Conservation (phyloP, 805 yeast species). For the Candida mattraensis region DNA sequence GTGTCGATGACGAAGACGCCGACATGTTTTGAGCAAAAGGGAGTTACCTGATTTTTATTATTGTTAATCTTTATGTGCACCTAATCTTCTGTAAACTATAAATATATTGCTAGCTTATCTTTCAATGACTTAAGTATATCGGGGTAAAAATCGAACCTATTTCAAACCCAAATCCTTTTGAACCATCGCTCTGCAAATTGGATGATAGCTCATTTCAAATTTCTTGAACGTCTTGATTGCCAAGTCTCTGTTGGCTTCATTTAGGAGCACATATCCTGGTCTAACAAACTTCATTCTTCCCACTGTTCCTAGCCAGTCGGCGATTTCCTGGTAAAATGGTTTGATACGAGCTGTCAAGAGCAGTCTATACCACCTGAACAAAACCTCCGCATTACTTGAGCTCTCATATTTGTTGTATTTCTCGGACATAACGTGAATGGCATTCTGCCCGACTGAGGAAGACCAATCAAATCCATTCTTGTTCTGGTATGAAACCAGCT, state of each 20-base stretch:
- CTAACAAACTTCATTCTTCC: constrained; percentile 95
- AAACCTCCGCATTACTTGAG: constrained; percentile 76
- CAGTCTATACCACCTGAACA: constrained; percentile 73
- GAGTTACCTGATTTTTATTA: too few relatives aligned
- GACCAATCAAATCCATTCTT: constrained; percentile 41
- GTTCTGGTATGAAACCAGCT: constrained; percentile 52
- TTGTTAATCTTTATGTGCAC: too few relatives aligned
- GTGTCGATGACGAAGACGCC: constrained; percentile 37
- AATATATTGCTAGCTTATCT: not conserved
- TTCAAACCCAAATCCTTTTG: constrained; percentile 68
- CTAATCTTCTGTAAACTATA: constrained; percentile 5
- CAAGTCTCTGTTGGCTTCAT: constrained; percentile 59
- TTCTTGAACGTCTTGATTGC: constrained; percentile 67
- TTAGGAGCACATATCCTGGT: constrained; percentile 73
- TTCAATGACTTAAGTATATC: not conserved
- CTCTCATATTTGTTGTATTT: constrained; percentile 42
- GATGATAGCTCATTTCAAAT: constrained; percentile 67
- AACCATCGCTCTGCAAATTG: constrained; percentile 82
- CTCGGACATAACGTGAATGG: constrained; percentile 33
- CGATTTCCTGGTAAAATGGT: constrained; percentile 51
- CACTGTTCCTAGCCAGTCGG: constrained; percentile 85
- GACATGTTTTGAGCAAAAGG: constrained; percentile 20
- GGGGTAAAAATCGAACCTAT: constrained; percentile 1
- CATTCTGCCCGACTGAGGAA: constrained; percentile 32
- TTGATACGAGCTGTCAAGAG: constrained; percentile 54